Evolutionary conservation across 495 filamentous ascomycete species (phyloP).

Genomic region (Cenococcum geophilum): DNA sequence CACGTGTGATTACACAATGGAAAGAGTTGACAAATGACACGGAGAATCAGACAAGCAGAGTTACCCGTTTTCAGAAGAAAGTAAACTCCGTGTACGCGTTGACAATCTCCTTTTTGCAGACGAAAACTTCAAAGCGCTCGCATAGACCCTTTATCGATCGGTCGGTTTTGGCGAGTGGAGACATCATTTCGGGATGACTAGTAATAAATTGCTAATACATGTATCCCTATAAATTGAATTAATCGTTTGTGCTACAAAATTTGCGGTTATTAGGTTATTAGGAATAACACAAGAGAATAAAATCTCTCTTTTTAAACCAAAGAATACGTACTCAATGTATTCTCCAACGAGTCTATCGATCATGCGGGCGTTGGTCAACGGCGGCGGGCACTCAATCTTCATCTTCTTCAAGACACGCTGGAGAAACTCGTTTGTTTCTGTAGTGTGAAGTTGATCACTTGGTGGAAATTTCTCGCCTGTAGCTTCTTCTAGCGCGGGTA

Average conservation of each 20-base stretch:
- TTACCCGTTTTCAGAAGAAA: too few relatives aligned
- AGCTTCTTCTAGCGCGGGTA: conserved; percentile 82
- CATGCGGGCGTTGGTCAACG: conserved; percentile 93
- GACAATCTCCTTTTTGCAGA: conserved; percentile 93
- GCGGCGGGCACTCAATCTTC: conserved; percentile 81
- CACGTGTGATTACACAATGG: too few relatives aligned
- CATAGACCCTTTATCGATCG: conserved; percentile 75
- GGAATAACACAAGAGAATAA: conserved; percentile 41
- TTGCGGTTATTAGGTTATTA: neutral
- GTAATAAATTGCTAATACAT: conserved; percentile 92
- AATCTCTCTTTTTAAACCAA: conserved; percentile 40
- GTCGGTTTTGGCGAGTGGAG: conserved; percentile 92
- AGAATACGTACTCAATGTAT: neutral
- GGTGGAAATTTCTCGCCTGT: conserved; percentile 92
- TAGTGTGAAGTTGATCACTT: conserved; percentile 79
- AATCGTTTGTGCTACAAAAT: conserved; percentile 30
- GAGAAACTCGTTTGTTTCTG: conserved; percentile 81
- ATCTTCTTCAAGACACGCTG: conserved; percentile 77
- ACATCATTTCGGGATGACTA: conserved; percentile 93
- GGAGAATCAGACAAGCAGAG: too few relatives aligned
- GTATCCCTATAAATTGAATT: conserved; percentile 84
- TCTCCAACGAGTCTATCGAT: conserved; percentile 86
- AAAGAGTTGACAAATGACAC: too few relatives aligned
- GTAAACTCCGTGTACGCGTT: conserved; percentile 87
- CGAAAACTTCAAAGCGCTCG: conserved; percentile 96